Evolutionary conservation across 75 land plant genomes (phyloP), one percentile per base, ranked within the genome.

Genomic region (Cryptomeria japonica): DNA sequence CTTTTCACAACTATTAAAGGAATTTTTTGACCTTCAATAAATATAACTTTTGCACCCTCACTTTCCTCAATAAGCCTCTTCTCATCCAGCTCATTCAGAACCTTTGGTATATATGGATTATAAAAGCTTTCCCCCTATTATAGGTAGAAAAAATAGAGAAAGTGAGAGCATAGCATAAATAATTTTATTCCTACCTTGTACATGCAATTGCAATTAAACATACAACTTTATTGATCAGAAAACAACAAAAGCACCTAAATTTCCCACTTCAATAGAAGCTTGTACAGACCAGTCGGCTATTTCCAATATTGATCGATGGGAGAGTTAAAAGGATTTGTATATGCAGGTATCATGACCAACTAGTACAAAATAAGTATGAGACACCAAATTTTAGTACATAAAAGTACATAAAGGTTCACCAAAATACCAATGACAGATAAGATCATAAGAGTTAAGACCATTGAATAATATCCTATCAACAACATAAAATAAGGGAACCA

Each of bases 91-190:
- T 87, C 89, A 72, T 94, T 85, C 13, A 98, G 39, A 32, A 93
- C 95, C 16, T 83, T 75, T 39, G 96, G 91, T 83, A 98, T 98
- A 84, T 94, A 96, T 37, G 99, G 99, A 88, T 94, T 96, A 80
- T 98, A 98, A 93, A 95, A 98, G 89, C 99, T 98, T 86, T 98
- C 99, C 31, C 99, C 99, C 97, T 96, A 90, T 39, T 5, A 37
- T 79, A 14, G 39, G 80, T 79, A 7, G 15, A 70, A 28, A 79
- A 86, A 31, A 58, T 68, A 4, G 28, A 72, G 44, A 70, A 53
- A n/a, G 42, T 37, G 4, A 78, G 84, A 58, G 5, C 84, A 70
- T 78, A 39, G 22, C 34, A 25, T 53, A 34, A 19, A n/a, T 76
- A 34, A 42, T 25, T 34, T 46, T n/a, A 82, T 46, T 28, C 46